Evolutionary conservation across 106 monocot species (phyloP).

Genomic region (Alisma plantagoaquatica): DNA sequence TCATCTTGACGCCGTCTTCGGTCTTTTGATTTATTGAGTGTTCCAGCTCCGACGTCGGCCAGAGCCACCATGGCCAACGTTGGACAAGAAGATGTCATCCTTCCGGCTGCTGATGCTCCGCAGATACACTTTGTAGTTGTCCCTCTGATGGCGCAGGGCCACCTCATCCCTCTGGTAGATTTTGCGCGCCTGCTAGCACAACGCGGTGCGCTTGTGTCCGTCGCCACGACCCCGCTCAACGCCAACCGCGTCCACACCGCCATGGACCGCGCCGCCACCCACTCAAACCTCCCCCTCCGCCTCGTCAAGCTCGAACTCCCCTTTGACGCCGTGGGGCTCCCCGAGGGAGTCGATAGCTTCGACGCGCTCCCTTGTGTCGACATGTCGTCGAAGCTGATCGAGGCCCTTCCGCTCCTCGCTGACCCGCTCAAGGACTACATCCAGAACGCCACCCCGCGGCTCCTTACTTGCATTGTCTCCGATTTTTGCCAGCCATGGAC

Average conservation of each 20-base stretch:
- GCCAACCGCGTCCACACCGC: slow-evolving; percentile 17
- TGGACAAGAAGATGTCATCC: too few species aligned
- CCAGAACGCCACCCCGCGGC: too few species aligned
- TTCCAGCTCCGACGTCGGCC: too few species aligned
- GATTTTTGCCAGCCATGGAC: slow-evolving; percentile 14
- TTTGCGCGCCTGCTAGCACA: slow-evolving; percentile 31
- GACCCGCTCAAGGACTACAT: too few species aligned
- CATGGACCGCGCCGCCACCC: neutral
- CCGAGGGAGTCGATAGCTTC: too few species aligned
- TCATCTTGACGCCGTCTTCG: too few species aligned
- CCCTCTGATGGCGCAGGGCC: slow-evolving; percentile 47
- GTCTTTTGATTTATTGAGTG: too few species aligned
- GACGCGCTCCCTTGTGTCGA: too few species aligned
- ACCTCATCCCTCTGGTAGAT: slow-evolving; percentile 52
- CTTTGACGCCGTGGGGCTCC: slow-evolving; percentile 6
- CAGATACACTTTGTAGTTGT: slow-evolving; percentile 34
- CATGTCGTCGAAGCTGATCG: too few species aligned
- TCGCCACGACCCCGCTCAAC: slow-evolving; percentile 45
- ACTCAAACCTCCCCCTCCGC: slow-evolving; percentile 12
- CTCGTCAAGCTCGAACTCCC: slow-evolving; percentile 32
- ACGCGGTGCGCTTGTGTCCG: slow-evolving; percentile 24
- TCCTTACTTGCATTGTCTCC: slow-evolving; percentile 13
- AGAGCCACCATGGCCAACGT: too few species aligned
- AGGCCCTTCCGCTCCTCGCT: too few species aligned
- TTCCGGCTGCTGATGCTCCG: too few species aligned